Conservation (phyloP, 2,329 filamentous ascomycete species). For the Cryphonectria parasitica region DNA sequence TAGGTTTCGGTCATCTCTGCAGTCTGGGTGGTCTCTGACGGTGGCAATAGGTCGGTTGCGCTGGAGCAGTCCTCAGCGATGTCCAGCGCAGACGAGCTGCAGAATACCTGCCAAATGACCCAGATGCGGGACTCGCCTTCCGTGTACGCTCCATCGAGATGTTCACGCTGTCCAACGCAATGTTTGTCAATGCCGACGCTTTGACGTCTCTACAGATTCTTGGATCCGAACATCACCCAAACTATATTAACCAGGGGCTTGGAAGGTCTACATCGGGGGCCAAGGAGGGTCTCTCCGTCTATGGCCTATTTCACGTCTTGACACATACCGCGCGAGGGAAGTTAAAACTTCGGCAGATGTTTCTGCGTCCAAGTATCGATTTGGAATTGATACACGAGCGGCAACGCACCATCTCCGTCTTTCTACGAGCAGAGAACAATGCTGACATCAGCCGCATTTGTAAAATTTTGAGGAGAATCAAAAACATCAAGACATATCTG, state of each 20-base stretch:
- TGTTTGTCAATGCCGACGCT: slow-evolving; percentile 83
- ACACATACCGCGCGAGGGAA: slow-evolving; percentile 81
- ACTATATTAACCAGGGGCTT: slow-evolving; percentile 75
- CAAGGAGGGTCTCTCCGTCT: slow-evolving; percentile 84
- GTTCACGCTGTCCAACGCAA: slow-evolving; percentile 68
- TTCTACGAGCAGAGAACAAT: slow-evolving; percentile 71
- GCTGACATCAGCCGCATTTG: slow-evolving; percentile 58
- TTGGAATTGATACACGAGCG: slow-evolving; percentile 70
- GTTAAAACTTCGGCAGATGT: slow-evolving; percentile 72
- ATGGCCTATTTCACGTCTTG: slow-evolving; percentile 77
- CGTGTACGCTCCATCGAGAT: slow-evolving; percentile 69
- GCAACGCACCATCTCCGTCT: slow-evolving; percentile 68
- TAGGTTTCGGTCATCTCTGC: slow-evolving; percentile 40
- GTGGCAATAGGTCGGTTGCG: slow-evolving; percentile 70
- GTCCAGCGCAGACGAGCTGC: slow-evolving; percentile 70
- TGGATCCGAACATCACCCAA: slow-evolving; percentile 80
- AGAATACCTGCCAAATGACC: slow-evolving; percentile 64
- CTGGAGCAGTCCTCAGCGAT: slow-evolving; percentile 82
- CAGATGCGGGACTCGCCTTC: slow-evolving; percentile 57
- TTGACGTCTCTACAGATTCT: slow-evolving; percentile 84
- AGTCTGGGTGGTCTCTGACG: background rate
- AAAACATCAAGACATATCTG: slow-evolving; percentile 73
- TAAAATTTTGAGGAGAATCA: slow-evolving; percentile 69
- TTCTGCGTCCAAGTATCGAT: slow-evolving; percentile 77
- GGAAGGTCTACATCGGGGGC: slow-evolving; percentile 62